Percentiles rank a stretch among this genome's conserved stretches.
Conservation (phyloP, 2,329 filamentous ascomycete genomes). For the Cryphonectria radicalis region DNA sequence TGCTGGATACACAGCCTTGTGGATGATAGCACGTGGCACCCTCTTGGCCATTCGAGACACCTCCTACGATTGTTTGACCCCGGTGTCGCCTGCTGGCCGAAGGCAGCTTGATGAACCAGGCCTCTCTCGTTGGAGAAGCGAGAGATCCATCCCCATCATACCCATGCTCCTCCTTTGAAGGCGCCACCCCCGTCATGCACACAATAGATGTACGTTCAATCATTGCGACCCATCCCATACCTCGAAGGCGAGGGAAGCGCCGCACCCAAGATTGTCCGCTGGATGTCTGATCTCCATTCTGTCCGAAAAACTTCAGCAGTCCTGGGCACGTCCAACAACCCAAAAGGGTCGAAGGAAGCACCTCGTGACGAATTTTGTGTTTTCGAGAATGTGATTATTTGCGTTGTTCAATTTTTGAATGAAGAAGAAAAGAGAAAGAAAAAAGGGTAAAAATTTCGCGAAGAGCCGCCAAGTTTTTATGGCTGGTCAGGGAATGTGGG, state of each 20-base stretch:
- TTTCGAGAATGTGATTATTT: constrained; percentile 53
- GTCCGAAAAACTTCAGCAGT: constrained; percentile 50
- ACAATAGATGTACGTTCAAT: constrained; percentile 52
- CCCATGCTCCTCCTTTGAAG: neutral
- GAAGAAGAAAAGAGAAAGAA: constrained; percentile 38
- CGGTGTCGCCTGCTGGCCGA: neutral
- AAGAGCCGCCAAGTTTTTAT: constrained; percentile 19
- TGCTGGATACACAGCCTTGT: neutral
- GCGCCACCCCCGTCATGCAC: neutral
- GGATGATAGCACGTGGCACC: neutral
- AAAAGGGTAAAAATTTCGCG: constrained; percentile 31
- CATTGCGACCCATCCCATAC: constrained; percentile 54
- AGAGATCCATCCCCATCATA: neutral
- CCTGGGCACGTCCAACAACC: constrained; percentile 43
- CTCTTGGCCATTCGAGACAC: neutral
- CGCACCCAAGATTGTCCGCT: constrained; percentile 58
- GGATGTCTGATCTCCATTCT: constrained; percentile 52
- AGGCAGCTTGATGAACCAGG: neutral
- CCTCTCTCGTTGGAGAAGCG: neutral
- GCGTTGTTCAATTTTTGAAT: constrained; percentile 50
- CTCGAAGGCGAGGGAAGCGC: constrained; percentile 46
- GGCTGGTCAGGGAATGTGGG: constrained; percentile 23
- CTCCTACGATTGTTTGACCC: neutral
- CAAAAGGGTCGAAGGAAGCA: constrained; percentile 34
- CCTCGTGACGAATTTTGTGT: constrained; percentile 48